These are phyloP conservation scores for Stagonosporopsis tanaceti DNA, from an alignment of 2,329 filamentous ascomycete genomes.

Conservation along the genomic window DNA sequence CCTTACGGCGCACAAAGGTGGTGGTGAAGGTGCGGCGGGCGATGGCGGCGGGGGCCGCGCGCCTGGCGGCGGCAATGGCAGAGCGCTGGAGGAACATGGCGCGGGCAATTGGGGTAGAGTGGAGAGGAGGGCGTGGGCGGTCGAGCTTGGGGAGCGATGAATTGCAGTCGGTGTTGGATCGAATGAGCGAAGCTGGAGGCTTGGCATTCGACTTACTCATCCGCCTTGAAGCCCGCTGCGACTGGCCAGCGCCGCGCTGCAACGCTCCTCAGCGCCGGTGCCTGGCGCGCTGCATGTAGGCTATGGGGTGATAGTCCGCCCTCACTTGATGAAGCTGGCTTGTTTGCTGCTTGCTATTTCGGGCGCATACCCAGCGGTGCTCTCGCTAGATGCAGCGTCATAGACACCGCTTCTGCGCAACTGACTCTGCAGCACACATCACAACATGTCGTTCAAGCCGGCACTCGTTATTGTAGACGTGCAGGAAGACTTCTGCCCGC, in stretches of 20 bases:
- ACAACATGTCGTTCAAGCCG: conserved; percentile 48
- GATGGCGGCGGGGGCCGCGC: conserved; percentile 52
- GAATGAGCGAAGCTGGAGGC: conserved; percentile 20
- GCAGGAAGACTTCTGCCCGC: conserved; percentile 94
- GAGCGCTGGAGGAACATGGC: conserved; percentile 61
- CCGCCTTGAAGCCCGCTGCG: not conserved
- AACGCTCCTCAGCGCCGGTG: not conserved
- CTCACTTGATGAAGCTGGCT: not conserved
- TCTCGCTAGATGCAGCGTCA: conserved; percentile 12
- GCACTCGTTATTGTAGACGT: conserved; percentile 83
- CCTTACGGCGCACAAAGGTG: conserved; percentile 58
- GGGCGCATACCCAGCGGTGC: not conserved
- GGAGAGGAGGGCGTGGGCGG: conserved; percentile 42
- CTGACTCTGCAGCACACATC: not conserved
- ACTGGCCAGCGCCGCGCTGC: not conserved
- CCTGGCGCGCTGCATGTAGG: not conserved
- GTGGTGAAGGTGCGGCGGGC: conserved; percentile 57
- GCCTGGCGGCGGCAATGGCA: conserved; percentile 57
- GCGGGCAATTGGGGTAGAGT: conserved; percentile 46
- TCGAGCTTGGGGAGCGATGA: conserved; percentile 38
- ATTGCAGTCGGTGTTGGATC: conserved; percentile 25
- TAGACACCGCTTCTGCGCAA: conserved; percentile 2
- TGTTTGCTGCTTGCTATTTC: conserved; percentile 7
- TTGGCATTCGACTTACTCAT: conserved; percentile 11
- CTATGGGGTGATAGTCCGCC: not conserved